A percentile compares a stretch with the other conserved stretches of the same genome.
Conservation (phyloP, 768 basidiomycete species). For the Psilocybe tampanensis region DNA sequence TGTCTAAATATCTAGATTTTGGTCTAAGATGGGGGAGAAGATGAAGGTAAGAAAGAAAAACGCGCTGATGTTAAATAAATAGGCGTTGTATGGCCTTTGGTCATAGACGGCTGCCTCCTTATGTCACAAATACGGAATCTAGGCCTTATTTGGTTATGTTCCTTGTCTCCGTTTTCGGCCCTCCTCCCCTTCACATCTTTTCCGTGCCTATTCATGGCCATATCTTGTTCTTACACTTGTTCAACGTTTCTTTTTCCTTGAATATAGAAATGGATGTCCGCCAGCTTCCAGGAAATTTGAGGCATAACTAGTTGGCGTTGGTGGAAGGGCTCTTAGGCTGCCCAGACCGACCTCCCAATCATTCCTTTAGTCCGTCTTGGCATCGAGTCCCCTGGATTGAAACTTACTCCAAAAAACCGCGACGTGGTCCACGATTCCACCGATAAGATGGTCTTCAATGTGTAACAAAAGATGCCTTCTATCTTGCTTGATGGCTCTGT, state of each 20-base stretch:
- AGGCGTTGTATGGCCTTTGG: slow-evolving; percentile 19
- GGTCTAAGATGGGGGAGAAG: slow-evolving; percentile 15
- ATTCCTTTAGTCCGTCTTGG: neutral
- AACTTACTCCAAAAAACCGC: neutral
- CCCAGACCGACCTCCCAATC: neutral
- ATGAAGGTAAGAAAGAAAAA: slow-evolving; percentile 20
- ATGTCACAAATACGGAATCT: slow-evolving; percentile 15
- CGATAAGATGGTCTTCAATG: neutral
- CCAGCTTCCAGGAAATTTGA: no score
- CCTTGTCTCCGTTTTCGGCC: neutral
- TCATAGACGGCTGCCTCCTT: neutral
- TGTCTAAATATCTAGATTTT: slow-evolving; percentile 24
- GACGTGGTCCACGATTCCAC: neutral
- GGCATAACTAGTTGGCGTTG: no score
- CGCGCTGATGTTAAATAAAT: slow-evolving; percentile 19
- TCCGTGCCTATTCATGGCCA: neutral
- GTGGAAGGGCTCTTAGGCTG: no score
- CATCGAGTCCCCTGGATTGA: neutral
- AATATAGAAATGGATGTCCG: no score
- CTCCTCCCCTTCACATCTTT: neutral
- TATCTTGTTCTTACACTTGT: neutral
- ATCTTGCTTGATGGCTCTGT: neutral
- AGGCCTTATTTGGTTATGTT: slow-evolving; percentile 14
- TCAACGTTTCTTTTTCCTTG: neutral
- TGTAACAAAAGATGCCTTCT: neutral